phyloP scores from a whole-genome alignment of 495 filamentous ascomycete species.

The Clavariopsis aquatica region DNA sequence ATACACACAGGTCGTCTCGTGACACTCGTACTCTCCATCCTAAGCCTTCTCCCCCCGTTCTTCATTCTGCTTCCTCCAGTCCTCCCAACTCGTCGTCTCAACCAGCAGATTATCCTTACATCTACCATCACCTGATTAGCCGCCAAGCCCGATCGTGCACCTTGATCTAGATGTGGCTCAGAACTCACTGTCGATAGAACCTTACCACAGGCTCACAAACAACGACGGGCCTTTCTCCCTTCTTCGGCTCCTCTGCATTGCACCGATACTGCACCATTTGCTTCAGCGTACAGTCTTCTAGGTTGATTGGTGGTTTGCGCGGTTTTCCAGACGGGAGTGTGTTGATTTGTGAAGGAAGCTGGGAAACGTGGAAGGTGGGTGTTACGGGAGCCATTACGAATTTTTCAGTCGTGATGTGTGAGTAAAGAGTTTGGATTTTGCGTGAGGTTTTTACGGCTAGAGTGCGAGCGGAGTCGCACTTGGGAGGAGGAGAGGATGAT shows the following conservation, averaged over 20 bases:
- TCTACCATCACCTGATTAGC: conserved; percentile 48
- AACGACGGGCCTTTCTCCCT: conserved; percentile 53
- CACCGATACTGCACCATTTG: conserved; percentile 85
- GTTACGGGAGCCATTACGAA: conserved; percentile 61
- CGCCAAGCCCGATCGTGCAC: background rate
- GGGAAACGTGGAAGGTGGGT: conserved; percentile 55
- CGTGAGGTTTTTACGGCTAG: no score
- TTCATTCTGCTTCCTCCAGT: conserved; percentile 5
- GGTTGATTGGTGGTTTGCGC: conserved; percentile 52
- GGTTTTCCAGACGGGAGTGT: conserved; percentile 48
- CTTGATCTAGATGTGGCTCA: no score
- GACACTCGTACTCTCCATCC: background rate
- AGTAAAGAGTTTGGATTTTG: no score
- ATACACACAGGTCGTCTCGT: no score
- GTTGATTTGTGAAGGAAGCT: conserved; percentile 56
- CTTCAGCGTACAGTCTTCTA: conserved; percentile 69
- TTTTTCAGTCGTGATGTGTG: background rate
- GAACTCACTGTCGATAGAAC: conserved; percentile 74
- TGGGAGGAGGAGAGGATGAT: conserved; percentile 40
- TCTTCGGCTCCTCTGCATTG: conserved; percentile 53
- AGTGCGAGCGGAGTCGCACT: background rate
- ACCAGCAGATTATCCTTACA: conserved; percentile 75
- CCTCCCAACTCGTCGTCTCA: conserved; percentile 82
- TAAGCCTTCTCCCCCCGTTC: background rate
- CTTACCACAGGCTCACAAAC: conserved; percentile 73